These are phyloP conservation scores for Raphanus hybrid DNA, from an alignment of 441 rosid genomes.

Conservation along the genomic window DNA sequence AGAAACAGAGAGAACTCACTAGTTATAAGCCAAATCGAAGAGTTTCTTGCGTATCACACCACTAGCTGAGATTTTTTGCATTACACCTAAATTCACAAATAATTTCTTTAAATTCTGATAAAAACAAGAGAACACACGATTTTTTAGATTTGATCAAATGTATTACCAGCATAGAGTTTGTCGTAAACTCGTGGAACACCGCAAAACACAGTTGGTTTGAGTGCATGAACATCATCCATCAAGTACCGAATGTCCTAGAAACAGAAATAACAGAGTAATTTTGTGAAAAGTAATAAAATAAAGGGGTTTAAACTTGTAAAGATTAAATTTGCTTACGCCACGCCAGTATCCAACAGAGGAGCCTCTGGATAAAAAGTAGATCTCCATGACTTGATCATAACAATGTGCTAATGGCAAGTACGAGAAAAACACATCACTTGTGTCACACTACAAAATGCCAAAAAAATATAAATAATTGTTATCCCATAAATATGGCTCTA, in stretches of 20 bases:
- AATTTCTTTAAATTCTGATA: not conserved
- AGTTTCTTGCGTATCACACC: conserved; percentile 67
- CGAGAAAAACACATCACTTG: conserved; percentile 83
- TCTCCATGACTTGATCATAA: conserved; percentile 84
- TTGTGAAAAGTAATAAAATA: not conserved
- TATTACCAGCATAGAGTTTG: conserved; percentile 73
- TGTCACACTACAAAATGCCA: conserved; percentile 58
- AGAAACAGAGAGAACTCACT: conserved; percentile 54
- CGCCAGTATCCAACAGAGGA: conserved; percentile 90
- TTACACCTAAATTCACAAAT: conserved; percentile 59
- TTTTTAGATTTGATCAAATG: not conserved
- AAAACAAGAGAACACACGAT: not conserved
- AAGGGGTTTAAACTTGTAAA: not conserved
- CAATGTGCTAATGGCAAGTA: conserved; percentile 92
- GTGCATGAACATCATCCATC: conserved; percentile 82
- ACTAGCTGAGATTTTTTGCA: conserved; percentile 67
- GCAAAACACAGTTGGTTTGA: conserved; percentile 81
- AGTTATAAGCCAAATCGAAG: conserved; percentile 75
- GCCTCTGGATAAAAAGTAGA: conserved; percentile 74
- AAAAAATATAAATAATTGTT: not conserved
- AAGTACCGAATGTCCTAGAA: conserved; percentile 70
- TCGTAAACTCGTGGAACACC: conserved; percentile 95
- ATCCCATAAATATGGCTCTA: not conserved
- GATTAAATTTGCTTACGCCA: conserved; percentile 58
- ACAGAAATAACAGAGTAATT: not conserved